phyloP scores from a whole-genome alignment of 345 rosid species.

The Durio zibethinus region DNA sequence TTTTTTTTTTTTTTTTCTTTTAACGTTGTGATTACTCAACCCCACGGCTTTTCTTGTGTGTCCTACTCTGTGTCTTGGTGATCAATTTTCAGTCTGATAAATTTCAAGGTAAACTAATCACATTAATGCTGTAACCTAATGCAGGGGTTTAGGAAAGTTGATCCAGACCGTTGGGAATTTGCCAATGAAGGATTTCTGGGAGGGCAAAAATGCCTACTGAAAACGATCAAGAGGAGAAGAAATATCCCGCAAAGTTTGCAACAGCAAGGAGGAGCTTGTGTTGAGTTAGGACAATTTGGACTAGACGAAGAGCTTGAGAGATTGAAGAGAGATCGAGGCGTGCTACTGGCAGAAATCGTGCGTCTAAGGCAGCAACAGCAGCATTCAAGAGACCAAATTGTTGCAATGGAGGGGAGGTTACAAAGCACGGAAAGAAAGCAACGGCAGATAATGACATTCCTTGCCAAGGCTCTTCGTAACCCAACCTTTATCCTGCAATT shows the following conservation, averaged over 20 bases:
- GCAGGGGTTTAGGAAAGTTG: slow-evolving; percentile 85
- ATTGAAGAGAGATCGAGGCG: slow-evolving; percentile 51
- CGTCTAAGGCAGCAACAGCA: slow-evolving; percentile 70
- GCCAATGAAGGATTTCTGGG: slow-evolving; percentile 84
- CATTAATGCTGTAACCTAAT: neutral
- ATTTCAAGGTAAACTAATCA: neutral
- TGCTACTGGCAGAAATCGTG: slow-evolving; percentile 55
- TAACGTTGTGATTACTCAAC: no score
- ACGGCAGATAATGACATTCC: slow-evolving; percentile 69
- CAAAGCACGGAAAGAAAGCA: slow-evolving; percentile 59
- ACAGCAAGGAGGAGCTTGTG: slow-evolving; percentile 50
- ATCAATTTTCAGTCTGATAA: neutral
- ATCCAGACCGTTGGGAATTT: slow-evolving; percentile 91
- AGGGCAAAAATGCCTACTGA: slow-evolving; percentile 80
- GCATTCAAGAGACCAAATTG: slow-evolving; percentile 44
- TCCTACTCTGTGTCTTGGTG: neutral
- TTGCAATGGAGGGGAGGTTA: slow-evolving; percentile 53
- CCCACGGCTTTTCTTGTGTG: no score
- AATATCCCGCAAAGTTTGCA: slow-evolving; percentile 32
- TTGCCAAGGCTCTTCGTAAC: slow-evolving; percentile 59
- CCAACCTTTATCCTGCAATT: slow-evolving; percentile 53
- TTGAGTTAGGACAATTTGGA: slow-evolving; percentile 71
- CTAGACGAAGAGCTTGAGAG: slow-evolving; percentile 58
- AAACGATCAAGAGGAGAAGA: slow-evolving; percentile 71
- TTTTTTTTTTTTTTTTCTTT: no score